Base-by-base conservation (phyloP, 441 rosid species). In the Populus hybrid region DNA sequence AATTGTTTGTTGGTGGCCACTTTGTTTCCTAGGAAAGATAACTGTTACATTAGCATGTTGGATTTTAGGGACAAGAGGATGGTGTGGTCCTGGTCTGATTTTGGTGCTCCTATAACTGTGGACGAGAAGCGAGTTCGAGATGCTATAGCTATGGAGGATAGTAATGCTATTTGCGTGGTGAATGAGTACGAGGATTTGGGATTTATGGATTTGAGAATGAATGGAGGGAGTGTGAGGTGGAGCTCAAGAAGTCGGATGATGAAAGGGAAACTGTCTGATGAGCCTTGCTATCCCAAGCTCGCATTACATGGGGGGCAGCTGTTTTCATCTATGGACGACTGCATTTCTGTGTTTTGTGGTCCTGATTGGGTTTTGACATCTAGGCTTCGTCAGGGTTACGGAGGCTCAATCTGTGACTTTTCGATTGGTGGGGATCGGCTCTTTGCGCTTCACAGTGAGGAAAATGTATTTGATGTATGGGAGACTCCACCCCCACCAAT, bases 31-130 rank as follows among this genome's bases (percentile, higher is more conserved):
- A 91, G 99, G 57, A 95, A 93, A 53, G 98, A 95, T 46, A 93
- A 95, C 81, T 95, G 97, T 83, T 93, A 93, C 85, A 91, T 95
- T 69, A 95, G 97, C 53, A 82, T 95, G 86, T 78, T 95, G 64
- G 99, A 95, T 87, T 95, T 95, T 69, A 86, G 98, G 42, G 86
- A 83, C 71, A 91, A 92, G 89, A 88, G 72, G 2, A 95, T 92
- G 97, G 98, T 91, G 28, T 95, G 99, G 99, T 89, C 91, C 40
- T 95, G 99, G 99, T 93, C 98, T 23, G 98, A 95, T 71, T 83
- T 86, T 0, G 91, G 92, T 2, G 87, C 96, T 30, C 86, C 88
- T 0, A n/a, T 85, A 35, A 85, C 84, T 0, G 86, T 84, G 12
- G 99, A 93, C 0, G 97, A 92, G 84, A 95, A 89, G 85, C 85